phyloP scores from a whole-genome alignment of 208 protist genomes.

The Sergeia podlipaevii region DNA sequence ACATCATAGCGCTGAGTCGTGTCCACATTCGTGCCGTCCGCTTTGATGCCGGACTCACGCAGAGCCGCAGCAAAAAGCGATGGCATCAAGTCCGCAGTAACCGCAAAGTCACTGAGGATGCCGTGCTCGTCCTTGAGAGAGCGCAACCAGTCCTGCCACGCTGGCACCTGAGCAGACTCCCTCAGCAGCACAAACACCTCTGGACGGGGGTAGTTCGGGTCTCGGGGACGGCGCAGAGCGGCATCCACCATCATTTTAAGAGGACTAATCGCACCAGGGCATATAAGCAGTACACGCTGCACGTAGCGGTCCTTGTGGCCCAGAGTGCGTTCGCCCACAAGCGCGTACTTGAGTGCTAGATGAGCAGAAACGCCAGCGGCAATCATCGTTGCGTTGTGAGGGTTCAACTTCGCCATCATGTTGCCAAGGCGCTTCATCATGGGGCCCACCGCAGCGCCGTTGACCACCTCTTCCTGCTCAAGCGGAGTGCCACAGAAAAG shows the following conservation, averaged over 20 bases:
- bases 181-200: conserved; percentile 48
- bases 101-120: neutral
- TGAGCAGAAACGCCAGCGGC: conserved; percentile 57
- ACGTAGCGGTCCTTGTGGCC: conserved; percentile 71
- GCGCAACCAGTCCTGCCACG: conserved; percentile 13
- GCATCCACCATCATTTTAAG: conserved; percentile 23
- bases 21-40: conserved; percentile 54
- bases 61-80: conserved; percentile 47
- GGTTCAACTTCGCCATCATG: conserved; percentile 59
- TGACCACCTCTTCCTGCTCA: conserved; percentile 50
- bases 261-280: conserved; percentile 22
- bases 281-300: conserved; percentile 51
- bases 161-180: conserved; percentile 15
- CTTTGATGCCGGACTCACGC: conserved; percentile 20
- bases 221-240: neutral
- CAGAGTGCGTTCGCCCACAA: conserved; percentile 67
- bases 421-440: conserved; percentile 65
- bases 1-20: conserved; percentile 27
- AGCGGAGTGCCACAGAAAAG: too few relatives aligned
- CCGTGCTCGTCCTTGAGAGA: neutral
- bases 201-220: conserved; percentile 26
- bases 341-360: conserved; percentile 64
- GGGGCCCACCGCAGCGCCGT: conserved; percentile 37
- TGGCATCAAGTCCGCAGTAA: conserved; percentile 31
- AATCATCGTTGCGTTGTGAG: conserved; percentile 63